These are phyloP conservation scores for Pseudonitzschia multiseries DNA, from an alignment of 108 stramenopile genomes.

Conservation along the genomic window DNA sequence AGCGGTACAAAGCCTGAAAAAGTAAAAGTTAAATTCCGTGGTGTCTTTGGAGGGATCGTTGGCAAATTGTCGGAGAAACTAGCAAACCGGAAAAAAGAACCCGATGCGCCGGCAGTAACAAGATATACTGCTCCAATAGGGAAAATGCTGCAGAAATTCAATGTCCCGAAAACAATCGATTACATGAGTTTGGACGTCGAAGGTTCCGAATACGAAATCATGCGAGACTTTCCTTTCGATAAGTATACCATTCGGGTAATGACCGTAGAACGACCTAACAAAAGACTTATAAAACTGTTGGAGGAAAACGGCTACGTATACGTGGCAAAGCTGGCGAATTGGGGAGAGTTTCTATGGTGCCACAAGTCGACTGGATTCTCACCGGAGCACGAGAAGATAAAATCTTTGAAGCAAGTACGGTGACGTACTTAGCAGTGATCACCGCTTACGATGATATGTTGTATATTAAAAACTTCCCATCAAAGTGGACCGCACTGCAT, in stretches of 20 bases:
- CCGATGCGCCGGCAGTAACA: conserved; percentile 7
- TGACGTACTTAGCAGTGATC: not conserved
- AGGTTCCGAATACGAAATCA: conserved; percentile 58
- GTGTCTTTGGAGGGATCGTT: conserved; percentile 56
- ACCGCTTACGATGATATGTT: not conserved
- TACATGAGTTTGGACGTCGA: conserved; percentile 70
- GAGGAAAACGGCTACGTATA: conserved; percentile 15
- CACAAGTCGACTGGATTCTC: conserved; percentile 44
- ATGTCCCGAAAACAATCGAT: conserved; percentile 54
- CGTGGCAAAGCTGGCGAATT: conserved; percentile 5
- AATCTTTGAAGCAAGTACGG: conserved; percentile 11
- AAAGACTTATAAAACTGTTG: conserved; percentile 14
- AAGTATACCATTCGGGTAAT: conserved; percentile 46
- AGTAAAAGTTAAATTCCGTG: conserved; percentile 46
- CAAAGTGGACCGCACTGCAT: no score
- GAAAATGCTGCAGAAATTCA: conserved; percentile 39
- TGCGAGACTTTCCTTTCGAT: conserved; percentile 61
- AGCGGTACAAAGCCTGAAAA: conserved; percentile 29
- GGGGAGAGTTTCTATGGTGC: conserved; percentile 34
- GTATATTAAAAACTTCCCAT: no score
- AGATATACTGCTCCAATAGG: conserved; percentile 39
- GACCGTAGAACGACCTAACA: conserved; percentile 54
- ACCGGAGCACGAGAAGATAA: conserved; percentile 42
- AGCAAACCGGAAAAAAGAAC: conserved; percentile 14
- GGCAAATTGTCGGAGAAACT: conserved; percentile 44